Percentiles rank a stretch among this genome's conserved stretches.
These are phyloP conservation scores for Fusarium tricinctum DNA, from an alignment of 2,329 filamentous ascomycete genomes.

Conservation along the genomic window DNA sequence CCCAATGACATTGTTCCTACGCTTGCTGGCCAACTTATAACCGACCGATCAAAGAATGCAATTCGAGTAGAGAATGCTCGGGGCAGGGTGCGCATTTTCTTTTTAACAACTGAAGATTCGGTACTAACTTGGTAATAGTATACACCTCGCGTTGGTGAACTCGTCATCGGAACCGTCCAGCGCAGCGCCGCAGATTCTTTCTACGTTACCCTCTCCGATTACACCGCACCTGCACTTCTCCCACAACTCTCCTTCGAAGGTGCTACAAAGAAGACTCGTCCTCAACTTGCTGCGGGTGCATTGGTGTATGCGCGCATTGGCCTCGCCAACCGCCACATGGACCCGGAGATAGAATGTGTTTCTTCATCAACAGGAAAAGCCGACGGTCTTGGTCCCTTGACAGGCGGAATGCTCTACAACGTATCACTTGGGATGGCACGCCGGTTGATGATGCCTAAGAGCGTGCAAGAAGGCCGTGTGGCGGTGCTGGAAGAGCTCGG, in stretches of 20 bases:
- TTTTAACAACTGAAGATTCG: neutral
- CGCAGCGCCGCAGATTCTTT: conserved; percentile 82
- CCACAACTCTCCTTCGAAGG: conserved; percentile 94
- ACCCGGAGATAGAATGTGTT: conserved; percentile 91
- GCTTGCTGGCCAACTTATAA: conserved; percentile 75
- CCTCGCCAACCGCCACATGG: conserved; percentile 83
- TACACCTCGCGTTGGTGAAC: conserved; percentile 81
- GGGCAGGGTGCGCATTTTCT: conserved; percentile 70
- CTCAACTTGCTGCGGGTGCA: conserved; percentile 79
- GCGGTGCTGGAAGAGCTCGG: conserved; percentile 85
- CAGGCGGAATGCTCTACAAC: conserved; percentile 87
- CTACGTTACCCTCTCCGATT: conserved; percentile 80
- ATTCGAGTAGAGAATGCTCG: conserved; percentile 81
- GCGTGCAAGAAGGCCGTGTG: conserved; percentile 73
- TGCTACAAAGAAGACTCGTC: conserved; percentile 91
- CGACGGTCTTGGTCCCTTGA: conserved; percentile 87
- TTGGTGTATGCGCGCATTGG: conserved; percentile 90
- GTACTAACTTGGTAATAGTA: conserved; percentile 68
- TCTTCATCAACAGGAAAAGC: conserved; percentile 87
- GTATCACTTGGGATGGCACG: conserved; percentile 87
- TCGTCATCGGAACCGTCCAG: conserved; percentile 88
- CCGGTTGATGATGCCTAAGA: conserved; percentile 77
- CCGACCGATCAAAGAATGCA: conserved; percentile 80
- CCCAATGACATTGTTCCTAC: conserved; percentile 79
- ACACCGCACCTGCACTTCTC: conserved; percentile 75